Evolutionary conservation across 768 basidiomycete genomes (phyloP).

Genomic region (Suillus paluster): DNA sequence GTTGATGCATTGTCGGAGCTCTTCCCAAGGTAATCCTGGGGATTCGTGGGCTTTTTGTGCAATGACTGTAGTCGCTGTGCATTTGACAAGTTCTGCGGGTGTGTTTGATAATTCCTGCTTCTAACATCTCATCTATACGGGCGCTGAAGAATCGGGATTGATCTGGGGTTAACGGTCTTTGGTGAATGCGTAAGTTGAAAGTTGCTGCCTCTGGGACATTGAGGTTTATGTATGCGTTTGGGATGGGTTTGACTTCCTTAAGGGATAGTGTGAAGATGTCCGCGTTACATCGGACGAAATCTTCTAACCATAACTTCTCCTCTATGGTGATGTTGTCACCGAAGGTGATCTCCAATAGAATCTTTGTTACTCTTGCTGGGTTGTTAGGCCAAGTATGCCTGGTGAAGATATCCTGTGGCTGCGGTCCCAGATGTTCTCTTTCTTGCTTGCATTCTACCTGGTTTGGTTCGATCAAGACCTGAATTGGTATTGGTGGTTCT

Average conservation of each 20-base stretch:
- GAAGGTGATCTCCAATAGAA: slow-evolving; percentile 21
- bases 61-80: slow-evolving; percentile 32
- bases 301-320: slow-evolving; percentile 25
- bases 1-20: slow-evolving; percentile 39
- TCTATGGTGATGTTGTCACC: slow-evolving; percentile 34
- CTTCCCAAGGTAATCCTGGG: slow-evolving; percentile 33
- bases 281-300: slow-evolving; percentile 34
- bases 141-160: slow-evolving; percentile 4
- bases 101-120: slow-evolving; percentile 5
- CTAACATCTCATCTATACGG: slow-evolving; percentile 3
- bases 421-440: too few relatives aligned
- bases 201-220: slow-evolving; percentile 1
- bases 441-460: too few relatives aligned
- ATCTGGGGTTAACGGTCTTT: slow-evolving; percentile 1
- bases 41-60: slow-evolving; percentile 42
- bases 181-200: not conserved
- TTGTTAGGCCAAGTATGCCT: too few relatives aligned
- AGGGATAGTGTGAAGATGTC: slow-evolving; percentile 46
- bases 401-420: too few relatives aligned
- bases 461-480: too few relatives aligned
- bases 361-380: too few relatives aligned
- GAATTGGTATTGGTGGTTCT: too few relatives aligned
- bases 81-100: too few relatives aligned
- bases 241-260: slow-evolving; percentile 39
- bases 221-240: not conserved